A percentile compares a stretch with the other conserved stretches of the same genome.
These are phyloP conservation scores for Xylaria bambusicola DNA, from an alignment of 495 filamentous ascomycete species.

Conservation along the genomic window DNA sequence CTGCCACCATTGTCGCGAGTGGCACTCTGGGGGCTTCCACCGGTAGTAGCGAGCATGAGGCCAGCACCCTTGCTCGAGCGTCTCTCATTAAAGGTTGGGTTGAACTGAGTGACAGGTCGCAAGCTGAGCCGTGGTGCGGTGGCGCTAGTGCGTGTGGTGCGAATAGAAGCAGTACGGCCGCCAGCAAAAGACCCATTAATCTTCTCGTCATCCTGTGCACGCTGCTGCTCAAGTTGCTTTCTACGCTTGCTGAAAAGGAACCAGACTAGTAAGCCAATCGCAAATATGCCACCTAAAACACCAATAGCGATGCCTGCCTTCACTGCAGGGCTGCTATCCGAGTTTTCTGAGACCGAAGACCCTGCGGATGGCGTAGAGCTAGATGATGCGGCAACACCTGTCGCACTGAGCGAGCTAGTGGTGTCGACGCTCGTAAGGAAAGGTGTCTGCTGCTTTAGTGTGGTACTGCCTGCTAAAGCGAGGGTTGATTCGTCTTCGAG, in stretches of 20 bases:
- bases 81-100: slow-evolving; percentile 62
- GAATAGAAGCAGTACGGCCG: slow-evolving; percentile 28
- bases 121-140: slow-evolving; percentile 76
- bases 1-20: slow-evolving; percentile 20
- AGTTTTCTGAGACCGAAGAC: slow-evolving; percentile 18
- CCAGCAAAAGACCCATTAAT: slow-evolving; percentile 45
- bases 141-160: slow-evolving; percentile 37
- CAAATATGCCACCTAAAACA: slow-evolving; percentile 63
- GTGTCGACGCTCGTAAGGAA: background rate
- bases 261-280: slow-evolving; percentile 63
- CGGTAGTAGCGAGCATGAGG: slow-evolving; percentile 41
- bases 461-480: slow-evolving; percentile 24
- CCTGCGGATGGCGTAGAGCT: slow-evolving; percentile 33
- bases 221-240: slow-evolving; percentile 51
- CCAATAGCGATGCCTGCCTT: slow-evolving; percentile 87
- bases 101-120: slow-evolving; percentile 84
- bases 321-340: slow-evolving; percentile 59
- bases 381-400: slow-evolving; percentile 27
- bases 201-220: slow-evolving; percentile 61
- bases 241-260: slow-evolving; percentile 67
- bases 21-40: slow-evolving; percentile 30
- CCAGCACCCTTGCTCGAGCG: slow-evolving; percentile 52
- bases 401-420: slow-evolving; percentile 15
- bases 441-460: slow-evolving; percentile 10
- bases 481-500: slow-evolving; percentile 14